Conservation (phyloP, 768 basidiomycete genomes). For the Mycena indigotica region DNA sequence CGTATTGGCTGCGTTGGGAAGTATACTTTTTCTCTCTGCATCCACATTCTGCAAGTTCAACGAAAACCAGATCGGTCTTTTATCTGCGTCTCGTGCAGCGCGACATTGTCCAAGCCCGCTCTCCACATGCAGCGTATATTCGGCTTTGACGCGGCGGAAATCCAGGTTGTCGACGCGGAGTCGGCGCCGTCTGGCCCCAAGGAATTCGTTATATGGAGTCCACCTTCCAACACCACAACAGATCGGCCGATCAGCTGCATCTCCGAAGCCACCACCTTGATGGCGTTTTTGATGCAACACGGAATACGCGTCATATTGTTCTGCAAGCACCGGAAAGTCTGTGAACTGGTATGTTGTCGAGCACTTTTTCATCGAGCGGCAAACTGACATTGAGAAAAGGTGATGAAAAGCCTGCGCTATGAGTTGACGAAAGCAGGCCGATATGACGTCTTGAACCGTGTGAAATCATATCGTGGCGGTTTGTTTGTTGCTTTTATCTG, state of each 20-base stretch:
- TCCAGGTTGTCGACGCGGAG: slow-evolving; percentile 73
- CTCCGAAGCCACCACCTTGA: slow-evolving; percentile 67
- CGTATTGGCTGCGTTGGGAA: slow-evolving; percentile 76
- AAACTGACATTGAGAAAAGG: slow-evolving; percentile 49
- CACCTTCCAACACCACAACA: slow-evolving; percentile 56
- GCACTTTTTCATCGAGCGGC: not conserved
- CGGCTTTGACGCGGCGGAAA: slow-evolving; percentile 59
- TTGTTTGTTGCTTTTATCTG: slow-evolving; percentile 19
- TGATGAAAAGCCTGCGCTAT: slow-evolving; percentile 74
- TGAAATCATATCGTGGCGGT: slow-evolving; percentile 87
- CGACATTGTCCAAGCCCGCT: slow-evolving; percentile 77
- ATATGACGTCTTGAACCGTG: slow-evolving; percentile 70
- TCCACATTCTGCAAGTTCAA: no score
- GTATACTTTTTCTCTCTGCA: slow-evolving; percentile 48
- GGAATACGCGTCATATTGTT: slow-evolving; percentile 87
- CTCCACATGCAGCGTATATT: slow-evolving; percentile 79
- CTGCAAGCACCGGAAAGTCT: slow-evolving; percentile 81
- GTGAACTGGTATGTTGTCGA: slow-evolving; percentile 78
- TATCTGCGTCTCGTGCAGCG: slow-evolving; percentile 83
- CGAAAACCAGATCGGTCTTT: slow-evolving; percentile 59
- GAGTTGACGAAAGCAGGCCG: slow-evolving; percentile 76
- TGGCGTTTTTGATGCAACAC: slow-evolving; percentile 80
- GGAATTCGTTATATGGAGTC: slow-evolving; percentile 80
- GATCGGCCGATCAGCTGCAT: slow-evolving; percentile 61
- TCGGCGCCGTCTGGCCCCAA: slow-evolving; percentile 82